Conservation (phyloP, 176 grass and related monocot species). For the Carex littledalei region DNA sequence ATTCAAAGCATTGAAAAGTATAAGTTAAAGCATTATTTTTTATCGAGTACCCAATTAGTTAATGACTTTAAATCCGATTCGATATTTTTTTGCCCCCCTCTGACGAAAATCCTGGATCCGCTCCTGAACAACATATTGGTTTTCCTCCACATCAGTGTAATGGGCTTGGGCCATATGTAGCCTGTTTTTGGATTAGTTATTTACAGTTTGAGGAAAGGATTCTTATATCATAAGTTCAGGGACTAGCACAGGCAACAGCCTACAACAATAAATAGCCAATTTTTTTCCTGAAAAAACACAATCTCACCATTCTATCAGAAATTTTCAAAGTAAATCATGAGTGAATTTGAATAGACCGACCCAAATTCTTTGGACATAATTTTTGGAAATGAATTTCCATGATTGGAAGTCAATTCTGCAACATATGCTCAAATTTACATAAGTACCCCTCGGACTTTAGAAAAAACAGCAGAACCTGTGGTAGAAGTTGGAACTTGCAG, state of each 20-base stretch:
- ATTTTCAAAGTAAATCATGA: background rate
- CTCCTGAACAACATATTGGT: background rate
- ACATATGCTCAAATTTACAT: background rate
- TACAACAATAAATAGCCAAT: background rate
- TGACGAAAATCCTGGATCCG: too few species aligned
- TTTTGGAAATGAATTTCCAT: background rate
- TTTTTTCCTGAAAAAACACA: background rate
- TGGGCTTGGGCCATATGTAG: background rate
- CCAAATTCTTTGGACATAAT: background rate
- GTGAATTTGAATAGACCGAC: background rate
- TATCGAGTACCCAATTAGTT: too few species aligned
- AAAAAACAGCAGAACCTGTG: background rate
- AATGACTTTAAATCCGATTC: too few species aligned
- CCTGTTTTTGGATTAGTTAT: background rate
- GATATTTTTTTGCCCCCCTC: too few species aligned
- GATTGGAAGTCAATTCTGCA: background rate
- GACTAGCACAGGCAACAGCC: background rate
- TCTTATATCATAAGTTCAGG: background rate
- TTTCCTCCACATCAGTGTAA: background rate
- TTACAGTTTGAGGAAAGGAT: background rate
- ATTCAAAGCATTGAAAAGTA: too few species aligned
- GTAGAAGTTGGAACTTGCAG: background rate
- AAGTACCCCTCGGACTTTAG: background rate
- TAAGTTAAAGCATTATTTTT: too few species aligned
- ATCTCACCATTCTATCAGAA: background rate